A percentile compares a stretch with the other conserved stretches of the same genome.
Conservation (phyloP, 2,329 filamentous ascomycete genomes). For the Ambrosiella cleistominuta region DNA sequence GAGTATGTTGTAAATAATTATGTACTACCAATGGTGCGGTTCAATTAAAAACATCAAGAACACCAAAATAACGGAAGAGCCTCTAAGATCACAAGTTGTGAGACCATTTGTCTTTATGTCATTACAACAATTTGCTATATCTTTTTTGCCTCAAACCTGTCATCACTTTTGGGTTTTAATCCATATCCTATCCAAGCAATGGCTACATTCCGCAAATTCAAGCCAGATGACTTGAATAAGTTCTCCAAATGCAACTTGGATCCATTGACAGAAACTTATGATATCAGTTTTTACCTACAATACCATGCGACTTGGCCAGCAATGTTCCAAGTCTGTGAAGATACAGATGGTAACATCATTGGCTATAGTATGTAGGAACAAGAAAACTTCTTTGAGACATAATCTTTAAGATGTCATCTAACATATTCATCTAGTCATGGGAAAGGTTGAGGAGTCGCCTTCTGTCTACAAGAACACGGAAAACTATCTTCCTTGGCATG, state of each 20-base stretch:
- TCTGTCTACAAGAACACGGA: constrained; percentile 55
- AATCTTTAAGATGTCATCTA: not conserved
- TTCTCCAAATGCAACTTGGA: constrained; percentile 94
- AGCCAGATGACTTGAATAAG: constrained; percentile 65
- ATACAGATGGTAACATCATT: constrained; percentile 70
- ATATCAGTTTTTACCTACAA: constrained; percentile 84
- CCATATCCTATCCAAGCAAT: constrained; percentile 26
- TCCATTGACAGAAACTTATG: constrained; percentile 93
- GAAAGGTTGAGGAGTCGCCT: constrained; percentile 81
- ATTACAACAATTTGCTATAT: not conserved
- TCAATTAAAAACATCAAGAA: too few species aligned
- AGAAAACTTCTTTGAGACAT: not conserved
- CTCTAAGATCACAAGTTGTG: too few species aligned
- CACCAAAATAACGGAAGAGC: too few species aligned
- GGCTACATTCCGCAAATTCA: constrained; percentile 75
- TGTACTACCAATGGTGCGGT: too few species aligned
- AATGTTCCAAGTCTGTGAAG: constrained; percentile 82
- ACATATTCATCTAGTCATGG: constrained; percentile 55
- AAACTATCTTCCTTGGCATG: constrained; percentile 98
- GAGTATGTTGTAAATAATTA: too few species aligned
- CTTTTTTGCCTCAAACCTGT: not conserved
- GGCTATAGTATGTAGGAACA: constrained; percentile 58
- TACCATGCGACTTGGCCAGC: constrained; percentile 94
- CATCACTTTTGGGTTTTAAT: not conserved
- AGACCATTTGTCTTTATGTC: too few species aligned